These are phyloP conservation scores for Phytophthora melonis DNA, from an alignment of 352 stramenopile genomes.

Conservation along the genomic window DNA sequence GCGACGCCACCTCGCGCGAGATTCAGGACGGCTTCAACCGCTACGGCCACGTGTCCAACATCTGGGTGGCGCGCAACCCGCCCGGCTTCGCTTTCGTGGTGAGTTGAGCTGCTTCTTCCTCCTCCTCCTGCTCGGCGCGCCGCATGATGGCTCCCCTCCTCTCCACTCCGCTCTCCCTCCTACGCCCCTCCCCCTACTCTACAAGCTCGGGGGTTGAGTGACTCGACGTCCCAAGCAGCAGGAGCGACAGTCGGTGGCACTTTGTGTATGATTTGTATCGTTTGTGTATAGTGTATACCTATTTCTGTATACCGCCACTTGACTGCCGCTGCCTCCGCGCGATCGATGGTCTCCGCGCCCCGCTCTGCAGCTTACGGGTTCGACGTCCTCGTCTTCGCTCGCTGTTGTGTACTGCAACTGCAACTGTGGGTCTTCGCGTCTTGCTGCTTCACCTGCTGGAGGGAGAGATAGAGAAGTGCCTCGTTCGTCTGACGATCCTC, in stretches of 20 bases:
- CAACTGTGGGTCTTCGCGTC: background rate
- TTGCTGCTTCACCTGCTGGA: constrained; percentile 21
- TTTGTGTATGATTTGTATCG: constrained; percentile 30
- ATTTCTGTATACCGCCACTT: constrained; percentile 10
- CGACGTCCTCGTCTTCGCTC: constrained; percentile 3
- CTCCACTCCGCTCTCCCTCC: constrained; percentile 21
- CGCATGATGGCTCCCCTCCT: constrained; percentile 44
- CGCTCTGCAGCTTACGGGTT: constrained; percentile 5
- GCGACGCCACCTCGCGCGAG: constrained; percentile 83
- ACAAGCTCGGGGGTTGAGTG: background rate
- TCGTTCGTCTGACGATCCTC: constrained; percentile 4
- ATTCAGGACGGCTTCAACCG: constrained; percentile 85
- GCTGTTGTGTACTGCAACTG: background rate
- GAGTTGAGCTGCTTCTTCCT: constrained; percentile 58
- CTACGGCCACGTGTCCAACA: constrained; percentile 88
- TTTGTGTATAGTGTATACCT: constrained; percentile 22
- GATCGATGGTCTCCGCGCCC: background rate
- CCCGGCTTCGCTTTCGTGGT: constrained; percentile 91
- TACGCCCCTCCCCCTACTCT: background rate
- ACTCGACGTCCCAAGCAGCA: background rate
- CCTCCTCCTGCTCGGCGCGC: constrained; percentile 10
- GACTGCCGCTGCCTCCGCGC: constrained; percentile 4
- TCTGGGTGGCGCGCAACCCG: constrained; percentile 89
- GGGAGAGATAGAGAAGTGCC: constrained; percentile 34
- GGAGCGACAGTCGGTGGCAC: constrained; percentile 24